Evolutionary conservation across 176 grass and related monocot species (phyloP).

Genomic region (Areca catechu): DNA sequence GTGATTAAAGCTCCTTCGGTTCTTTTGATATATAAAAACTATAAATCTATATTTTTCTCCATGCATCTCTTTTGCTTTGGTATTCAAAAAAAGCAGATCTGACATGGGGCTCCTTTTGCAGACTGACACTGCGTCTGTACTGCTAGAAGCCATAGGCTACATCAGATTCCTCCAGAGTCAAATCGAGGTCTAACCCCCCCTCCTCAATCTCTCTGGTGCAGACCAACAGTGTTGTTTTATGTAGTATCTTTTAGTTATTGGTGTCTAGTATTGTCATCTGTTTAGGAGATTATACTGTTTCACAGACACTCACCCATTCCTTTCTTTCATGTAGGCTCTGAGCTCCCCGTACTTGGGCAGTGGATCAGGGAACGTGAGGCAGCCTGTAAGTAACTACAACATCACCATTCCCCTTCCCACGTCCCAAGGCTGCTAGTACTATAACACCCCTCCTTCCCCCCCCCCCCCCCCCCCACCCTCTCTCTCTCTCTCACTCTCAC

Average conservation of each 20-base stretch:
- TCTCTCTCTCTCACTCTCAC: too few species aligned
- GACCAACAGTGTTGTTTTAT: neutral
- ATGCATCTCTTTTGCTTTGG: constrained; percentile 31
- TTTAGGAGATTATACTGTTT: neutral
- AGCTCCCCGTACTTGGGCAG: constrained; percentile 4
- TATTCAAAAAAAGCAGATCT: constrained; percentile 41
- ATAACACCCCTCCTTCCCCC: too few species aligned
- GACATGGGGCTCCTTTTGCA: constrained; percentile 17
- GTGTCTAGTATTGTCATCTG: neutral
- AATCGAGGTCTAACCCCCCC: neutral
- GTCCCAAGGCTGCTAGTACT: neutral
- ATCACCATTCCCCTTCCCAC: neutral
- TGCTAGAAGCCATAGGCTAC: constrained; percentile 8
- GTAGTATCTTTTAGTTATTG: constrained; percentile 2
- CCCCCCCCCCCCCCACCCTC: too few species aligned
- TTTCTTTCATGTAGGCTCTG: constrained; percentile 6
- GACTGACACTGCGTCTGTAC: constrained; percentile 6
- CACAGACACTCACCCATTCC: neutral
- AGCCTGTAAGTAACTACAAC: neutral
- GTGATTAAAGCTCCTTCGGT: too few species aligned
- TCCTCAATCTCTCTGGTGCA: neutral
- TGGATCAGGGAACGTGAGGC: neutral
- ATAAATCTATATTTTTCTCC: constrained; percentile 28
- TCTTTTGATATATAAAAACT: too few species aligned
- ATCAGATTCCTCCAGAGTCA: constrained; percentile 9